Evolutionary conservation across 441 rosid genomes (phyloP), one percentile per base, ranked within the genome.

Genomic region (Pelargonium myrrhifolium): DNA sequence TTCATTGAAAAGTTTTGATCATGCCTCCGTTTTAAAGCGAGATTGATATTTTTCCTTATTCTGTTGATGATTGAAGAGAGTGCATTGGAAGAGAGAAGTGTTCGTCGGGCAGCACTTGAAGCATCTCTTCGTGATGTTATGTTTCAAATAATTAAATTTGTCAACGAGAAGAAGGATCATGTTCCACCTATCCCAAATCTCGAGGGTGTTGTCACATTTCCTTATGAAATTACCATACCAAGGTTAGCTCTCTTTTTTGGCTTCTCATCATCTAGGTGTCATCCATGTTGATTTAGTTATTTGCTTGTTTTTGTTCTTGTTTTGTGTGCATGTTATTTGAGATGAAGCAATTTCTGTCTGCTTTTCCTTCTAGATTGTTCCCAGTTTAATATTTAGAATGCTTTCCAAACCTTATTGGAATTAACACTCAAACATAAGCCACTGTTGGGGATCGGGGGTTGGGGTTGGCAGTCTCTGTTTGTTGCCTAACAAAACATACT

Each of bases 121-220:
- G 80, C 86, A 45, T 85, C 93, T 43, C 82, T 93, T 58, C 89
- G 77, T 45, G 96, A 93, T 53, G 97, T 88, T 71, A 67, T 93
- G 65, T 91, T 91, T 86, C 99, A 93, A 71, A 84, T 91, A 69
- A 88, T 93, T 70, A 93, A 83, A 74, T 93, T 88, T 74, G 97
- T 87, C 73, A 93, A 91, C 67, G 97, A 88, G 82, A 93, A 93
- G 74, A 93, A 88, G 70, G 97, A 91, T 65, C 97, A 93, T n/a
- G 87, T 93, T 58, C 99, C 97, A 64, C 82, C 96, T 4, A 86
- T 93, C 73, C 76, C 89, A 15, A 74, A 69, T 12, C 64, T 68
- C 1, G 97, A 93, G 40, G 85, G 89, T n/a, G 85, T 83, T 9
- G 66, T 87, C 75, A 86, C 87, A 77, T 93, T 87, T 74, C 97